Evolutionary conservation across 495 filamentous ascomycete species (phyloP), one percentile per base, ranked within the genome.

Genomic region (Podospora pseudopauciseta): DNA sequence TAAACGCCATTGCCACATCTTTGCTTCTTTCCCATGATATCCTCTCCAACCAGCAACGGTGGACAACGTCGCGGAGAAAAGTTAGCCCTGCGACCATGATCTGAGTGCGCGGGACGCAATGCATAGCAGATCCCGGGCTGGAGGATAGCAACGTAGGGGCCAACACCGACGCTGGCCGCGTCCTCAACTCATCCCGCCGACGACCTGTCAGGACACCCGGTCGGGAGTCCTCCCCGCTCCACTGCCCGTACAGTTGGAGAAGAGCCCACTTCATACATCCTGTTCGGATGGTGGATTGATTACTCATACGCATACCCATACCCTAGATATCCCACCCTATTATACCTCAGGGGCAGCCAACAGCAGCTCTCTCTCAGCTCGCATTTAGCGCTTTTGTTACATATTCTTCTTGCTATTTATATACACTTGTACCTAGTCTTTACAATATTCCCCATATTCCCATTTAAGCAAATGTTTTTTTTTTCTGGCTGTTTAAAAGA

Each of bases 1-100:
- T 92, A 86, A 73, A 65, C 64, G 20, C 39, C 4, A 15, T 44
- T 9, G 18, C 13, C 39, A n/a, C 39, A 49, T 49, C 39, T 49
- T 49, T 11, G 13, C 53, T 49, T 54, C 19, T 60, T 30, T 49
- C 19, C 39, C 39, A 49, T 49, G 39, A 49, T 49, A 49, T 13
- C 13, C 39, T 49, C 39, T 16, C 39, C 39, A 49, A 49, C 39
- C 39, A 49, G 39, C 39, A 49, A 49, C 39, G 2, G 11, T 16
- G 39, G 9, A 49, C 39, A 49, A 49, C 13, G 39, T 13, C 39
- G 39, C 39, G 39, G 39, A 49, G 39, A 49, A 39, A 49, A 49
- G 39, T 49, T 11, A 49, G 39, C 39, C 39, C 39, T 16, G 13
- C 15, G 39, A 49, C 15, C 39, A 49, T 13, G 62, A 64, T 15